phyloP scores from a whole-genome alignment of 768 basidiomycete genomes.

The Tulasnella sp. region DNA sequence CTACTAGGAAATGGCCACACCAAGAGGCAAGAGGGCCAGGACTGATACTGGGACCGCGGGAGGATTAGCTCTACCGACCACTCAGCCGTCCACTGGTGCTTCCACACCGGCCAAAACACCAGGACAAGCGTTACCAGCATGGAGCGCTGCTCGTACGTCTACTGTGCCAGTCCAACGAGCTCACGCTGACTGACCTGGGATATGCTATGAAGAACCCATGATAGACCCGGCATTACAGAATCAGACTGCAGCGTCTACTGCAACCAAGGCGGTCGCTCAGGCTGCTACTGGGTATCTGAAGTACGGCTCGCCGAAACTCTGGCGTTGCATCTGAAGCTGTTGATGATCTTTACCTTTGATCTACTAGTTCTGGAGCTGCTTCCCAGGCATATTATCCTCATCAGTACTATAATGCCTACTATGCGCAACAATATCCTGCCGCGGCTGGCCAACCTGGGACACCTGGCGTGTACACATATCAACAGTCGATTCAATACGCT shows the following conservation, averaged over 20 bases:
- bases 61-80: conserved; percentile 2
- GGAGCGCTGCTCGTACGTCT: not conserved
- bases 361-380: not conserved
- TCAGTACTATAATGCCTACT: conserved; percentile 5
- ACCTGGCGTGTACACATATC: conserved; percentile 8
- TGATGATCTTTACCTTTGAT: not conserved
- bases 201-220: conserved; percentile 39
- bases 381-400: not conserved
- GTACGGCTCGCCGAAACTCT: not conserved
- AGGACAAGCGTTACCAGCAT: not conserved
- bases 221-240: conserved; percentile 62
- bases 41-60: not conserved
- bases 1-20: not conserved
- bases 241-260: conserved; percentile 31
- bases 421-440: conserved; percentile 2
- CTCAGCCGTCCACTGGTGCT: not conserved
- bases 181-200: not conserved
- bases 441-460: not conserved
- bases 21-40: not conserved
- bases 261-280: conserved; percentile 15
- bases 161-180: not conserved
- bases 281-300: conserved; percentile 11
- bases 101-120: not conserved
- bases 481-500: not conserved
- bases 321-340: not conserved